Conservation (phyloP, 495 filamentous ascomycete species). For the Articulospora tetracladia region DNA sequence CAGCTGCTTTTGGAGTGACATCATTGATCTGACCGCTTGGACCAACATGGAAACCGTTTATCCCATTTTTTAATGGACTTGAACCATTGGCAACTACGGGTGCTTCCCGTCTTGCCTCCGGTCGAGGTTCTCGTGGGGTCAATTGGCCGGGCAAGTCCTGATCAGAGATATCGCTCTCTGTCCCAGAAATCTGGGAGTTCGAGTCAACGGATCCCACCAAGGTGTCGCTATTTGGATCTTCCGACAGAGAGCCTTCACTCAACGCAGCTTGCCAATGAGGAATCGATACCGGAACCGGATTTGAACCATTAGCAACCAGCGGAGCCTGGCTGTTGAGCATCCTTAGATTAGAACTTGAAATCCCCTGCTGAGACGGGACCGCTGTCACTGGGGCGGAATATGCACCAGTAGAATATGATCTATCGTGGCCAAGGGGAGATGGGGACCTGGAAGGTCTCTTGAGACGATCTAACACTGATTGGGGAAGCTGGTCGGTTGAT, state of each 20-base stretch:
- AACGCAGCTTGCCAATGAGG: constrained; percentile 19
- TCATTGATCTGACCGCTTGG: constrained; percentile 1
- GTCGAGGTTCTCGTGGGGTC: constrained; percentile 16
- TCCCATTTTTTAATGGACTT: constrained; percentile 1
- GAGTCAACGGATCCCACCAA: constrained; percentile 21
- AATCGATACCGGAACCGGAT: constrained; percentile 21
- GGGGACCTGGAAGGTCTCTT: constrained; percentile 50
- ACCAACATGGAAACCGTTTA: neutral
- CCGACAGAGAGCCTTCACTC: constrained; percentile 11
- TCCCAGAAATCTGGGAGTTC: constrained; percentile 11
- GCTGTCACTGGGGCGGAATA: constrained; percentile 32
- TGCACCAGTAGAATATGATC: constrained; percentile 39
- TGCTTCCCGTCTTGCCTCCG: constrained; percentile 6
- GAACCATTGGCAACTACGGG: constrained; percentile 25
- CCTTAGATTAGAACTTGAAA: constrained; percentile 19
- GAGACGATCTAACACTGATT: constrained; percentile 45
- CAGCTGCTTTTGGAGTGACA: neutral
- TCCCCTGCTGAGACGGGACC: constrained; percentile 18
- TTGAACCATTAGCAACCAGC: constrained; percentile 47
- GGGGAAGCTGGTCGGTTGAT: constrained; percentile 46
- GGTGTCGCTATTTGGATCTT: constrained; percentile 17
- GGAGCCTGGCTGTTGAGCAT: constrained; percentile 29
- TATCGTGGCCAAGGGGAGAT: constrained; percentile 45
- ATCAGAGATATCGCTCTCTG: constrained; percentile 16
- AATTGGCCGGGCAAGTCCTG: constrained; percentile 7